A percentile compares a stretch with the other conserved stretches of the same genome.
Evolutionary conservation across 495 filamentous ascomycete genomes (phyloP).

Genomic region (Chaetomium fimeti): DNA sequence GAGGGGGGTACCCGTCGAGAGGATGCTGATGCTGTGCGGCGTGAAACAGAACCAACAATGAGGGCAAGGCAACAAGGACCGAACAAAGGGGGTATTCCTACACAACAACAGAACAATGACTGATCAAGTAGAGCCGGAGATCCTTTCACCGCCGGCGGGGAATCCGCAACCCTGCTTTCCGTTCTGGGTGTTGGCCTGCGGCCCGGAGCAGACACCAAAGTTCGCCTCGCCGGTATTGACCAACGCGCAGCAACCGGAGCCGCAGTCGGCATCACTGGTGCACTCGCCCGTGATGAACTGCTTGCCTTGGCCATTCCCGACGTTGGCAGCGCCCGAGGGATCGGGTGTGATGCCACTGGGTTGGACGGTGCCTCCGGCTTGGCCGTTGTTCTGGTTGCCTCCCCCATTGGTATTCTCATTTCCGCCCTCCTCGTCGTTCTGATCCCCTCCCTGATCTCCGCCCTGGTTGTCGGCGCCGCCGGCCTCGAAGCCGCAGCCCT

Average conservation of each 20-base stretch:
- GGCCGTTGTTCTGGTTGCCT: slow-evolving; percentile 1
- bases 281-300: slow-evolving; percentile 36
- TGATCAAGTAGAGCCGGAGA: neutral
- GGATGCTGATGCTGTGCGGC: too few species aligned
- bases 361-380: slow-evolving; percentile 13
- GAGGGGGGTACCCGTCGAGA: too few species aligned
- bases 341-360: slow-evolving; percentile 29
- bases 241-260: slow-evolving; percentile 29
- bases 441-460: neutral
- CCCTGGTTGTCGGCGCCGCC: neutral
- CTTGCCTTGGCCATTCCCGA: slow-evolving; percentile 28
- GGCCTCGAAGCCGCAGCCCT: slow-evolving; percentile 34
- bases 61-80: neutral
- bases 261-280: slow-evolving; percentile 32
- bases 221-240: slow-evolving; percentile 30
- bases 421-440: too few species aligned
- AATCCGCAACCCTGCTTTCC: slow-evolving; percentile 53
- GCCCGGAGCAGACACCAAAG: slow-evolving; percentile 43
- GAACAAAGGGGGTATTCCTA: neutral
- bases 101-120: neutral
- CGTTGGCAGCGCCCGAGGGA: slow-evolving; percentile 27
- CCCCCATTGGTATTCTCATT: neutral
- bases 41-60: too few species aligned
- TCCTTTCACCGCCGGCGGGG: slow-evolving; percentile 22
- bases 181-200: slow-evolving; percentile 41